A percentile compares a stretch with the other conserved stretches of the same genome.
Evolutionary conservation across 805 yeast genomes (phyloP).

Genomic region (Ogataea saltuana): DNA sequence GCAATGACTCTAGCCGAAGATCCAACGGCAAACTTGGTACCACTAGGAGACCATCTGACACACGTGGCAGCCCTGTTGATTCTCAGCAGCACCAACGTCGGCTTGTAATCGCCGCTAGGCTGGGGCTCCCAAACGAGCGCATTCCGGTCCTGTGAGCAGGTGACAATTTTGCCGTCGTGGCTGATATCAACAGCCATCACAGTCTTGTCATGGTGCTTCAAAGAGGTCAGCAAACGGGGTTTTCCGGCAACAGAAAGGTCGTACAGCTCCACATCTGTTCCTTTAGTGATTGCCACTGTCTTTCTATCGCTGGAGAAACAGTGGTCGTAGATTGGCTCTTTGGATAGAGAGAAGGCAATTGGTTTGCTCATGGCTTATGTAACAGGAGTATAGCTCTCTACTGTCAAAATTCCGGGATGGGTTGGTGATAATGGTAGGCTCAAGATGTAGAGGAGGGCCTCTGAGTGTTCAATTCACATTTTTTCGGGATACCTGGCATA

Average conservation of each 20-base stretch:
- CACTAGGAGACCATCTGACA: conserved; percentile 93
- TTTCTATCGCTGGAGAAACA: conserved; percentile 70
- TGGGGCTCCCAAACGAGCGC: conserved; percentile 93
- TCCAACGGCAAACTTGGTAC: conserved; percentile 96
- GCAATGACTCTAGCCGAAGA: conserved; percentile 94
- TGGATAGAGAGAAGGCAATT: conserved; percentile 64
- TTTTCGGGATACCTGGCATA: background rate
- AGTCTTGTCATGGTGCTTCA: conserved; percentile 86
- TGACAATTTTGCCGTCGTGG: conserved; percentile 83
- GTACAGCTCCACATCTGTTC: conserved; percentile 73
- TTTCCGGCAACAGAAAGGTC: conserved; percentile 48
- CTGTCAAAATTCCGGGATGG: no score
- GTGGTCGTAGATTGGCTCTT: conserved; percentile 87
- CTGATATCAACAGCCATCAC: conserved; percentile 95
- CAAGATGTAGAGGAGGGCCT: background rate
- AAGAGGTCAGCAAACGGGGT: conserved; percentile 64
- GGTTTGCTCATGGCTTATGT: conserved; percentile 35
- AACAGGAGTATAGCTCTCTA: conserved; percentile 41
- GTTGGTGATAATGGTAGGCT: background rate
- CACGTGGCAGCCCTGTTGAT: conserved; percentile 94
- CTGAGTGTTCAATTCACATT: no score
- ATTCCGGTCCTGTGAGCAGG: conserved; percentile 97
- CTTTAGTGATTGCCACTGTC: conserved; percentile 79
- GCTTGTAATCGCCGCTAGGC: conserved; percentile 63
- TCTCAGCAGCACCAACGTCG: conserved; percentile 88